phyloP scores from a whole-genome alignment of 768 basidiomycete species.

The Termitomyces sp. region DNA sequence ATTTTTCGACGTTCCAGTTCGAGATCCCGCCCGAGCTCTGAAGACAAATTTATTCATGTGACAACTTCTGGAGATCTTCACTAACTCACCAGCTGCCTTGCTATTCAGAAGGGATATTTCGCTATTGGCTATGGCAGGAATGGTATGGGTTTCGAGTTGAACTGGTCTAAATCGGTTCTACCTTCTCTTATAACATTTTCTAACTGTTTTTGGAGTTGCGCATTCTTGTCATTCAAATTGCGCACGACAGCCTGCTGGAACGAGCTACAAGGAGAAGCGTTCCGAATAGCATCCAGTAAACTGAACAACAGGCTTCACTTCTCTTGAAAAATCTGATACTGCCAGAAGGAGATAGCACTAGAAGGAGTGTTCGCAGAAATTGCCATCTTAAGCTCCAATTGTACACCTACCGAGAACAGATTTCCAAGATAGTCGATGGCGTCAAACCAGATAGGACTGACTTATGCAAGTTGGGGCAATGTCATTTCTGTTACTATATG shows the following conservation, averaged over 20 bases:
- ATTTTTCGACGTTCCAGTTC: slow-evolving; percentile 74
- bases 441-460: slow-evolving; percentile 80
- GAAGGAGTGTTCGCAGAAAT: background rate
- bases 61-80: background rate
- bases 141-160: background rate
- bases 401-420: slow-evolving; percentile 61
- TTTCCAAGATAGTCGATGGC: slow-evolving; percentile 73
- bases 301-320: slow-evolving; percentile 35
- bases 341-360: slow-evolving; percentile 87
- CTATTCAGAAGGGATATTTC: slow-evolving; percentile 66
- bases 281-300: background rate
- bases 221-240: slow-evolving; percentile 77
- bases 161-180: slow-evolving; percentile 19
- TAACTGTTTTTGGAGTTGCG: slow-evolving; percentile 78
- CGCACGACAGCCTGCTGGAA: slow-evolving; percentile 83
- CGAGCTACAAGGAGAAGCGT: slow-evolving; percentile 36
- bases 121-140: slow-evolving; percentile 52
- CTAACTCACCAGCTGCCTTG: slow-evolving; percentile 55
- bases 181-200: slow-evolving; percentile 86
- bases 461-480: slow-evolving; percentile 29
- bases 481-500: slow-evolving; percentile 27
- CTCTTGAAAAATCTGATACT: slow-evolving; percentile 86
- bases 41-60: background rate
- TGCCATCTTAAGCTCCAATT: background rate
- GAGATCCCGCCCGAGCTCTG: slow-evolving; percentile 77